These are phyloP conservation scores for Cladorrhinum sp. DNA, from an alignment of 2,329 filamentous ascomycete genomes.

Conservation along the genomic window DNA sequence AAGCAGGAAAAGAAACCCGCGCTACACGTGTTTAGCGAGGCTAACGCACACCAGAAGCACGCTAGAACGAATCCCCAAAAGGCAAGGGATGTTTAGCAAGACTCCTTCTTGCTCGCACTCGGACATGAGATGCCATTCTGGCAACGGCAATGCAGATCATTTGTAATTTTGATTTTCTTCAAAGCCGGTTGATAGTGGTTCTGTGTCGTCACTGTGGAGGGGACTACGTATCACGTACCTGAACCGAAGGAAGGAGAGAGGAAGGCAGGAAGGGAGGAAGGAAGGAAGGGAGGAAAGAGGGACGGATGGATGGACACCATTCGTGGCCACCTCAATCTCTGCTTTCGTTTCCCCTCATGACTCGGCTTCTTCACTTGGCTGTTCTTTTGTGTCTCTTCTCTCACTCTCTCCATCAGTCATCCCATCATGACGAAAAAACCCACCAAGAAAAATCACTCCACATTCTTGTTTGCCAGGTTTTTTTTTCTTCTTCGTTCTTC, in stretches of 20 bases:
- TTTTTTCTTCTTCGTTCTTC: not conserved
- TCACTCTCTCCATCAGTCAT: not conserved
- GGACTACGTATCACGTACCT: no score
- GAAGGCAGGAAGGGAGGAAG: no score
- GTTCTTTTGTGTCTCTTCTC: not conserved
- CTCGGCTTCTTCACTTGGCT: no score
- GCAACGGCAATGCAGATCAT: conserved; percentile 15
- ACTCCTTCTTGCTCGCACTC: conserved; percentile 2
- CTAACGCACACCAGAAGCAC: conserved; percentile 22
- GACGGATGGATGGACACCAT: no score
- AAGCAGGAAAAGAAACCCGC: not conserved
- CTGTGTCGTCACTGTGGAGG: conserved; percentile 3
- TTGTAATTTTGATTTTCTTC: conserved; percentile 10
- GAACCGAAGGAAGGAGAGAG: no score
- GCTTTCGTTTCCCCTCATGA: no score
- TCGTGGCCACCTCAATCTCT: no score
- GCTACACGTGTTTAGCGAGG: not conserved
- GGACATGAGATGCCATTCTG: conserved; percentile 20
- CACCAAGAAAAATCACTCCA: not conserved
- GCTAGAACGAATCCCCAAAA: conserved; percentile 20
- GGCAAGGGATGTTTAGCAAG: conserved; percentile 6
- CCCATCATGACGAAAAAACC: not conserved
- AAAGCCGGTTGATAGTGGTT: not conserved
- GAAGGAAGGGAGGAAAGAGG: no score
- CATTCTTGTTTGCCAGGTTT: not conserved